Conservation (phyloP, 495 filamentous ascomycete species). For the Amorphotheca resinae region DNA sequence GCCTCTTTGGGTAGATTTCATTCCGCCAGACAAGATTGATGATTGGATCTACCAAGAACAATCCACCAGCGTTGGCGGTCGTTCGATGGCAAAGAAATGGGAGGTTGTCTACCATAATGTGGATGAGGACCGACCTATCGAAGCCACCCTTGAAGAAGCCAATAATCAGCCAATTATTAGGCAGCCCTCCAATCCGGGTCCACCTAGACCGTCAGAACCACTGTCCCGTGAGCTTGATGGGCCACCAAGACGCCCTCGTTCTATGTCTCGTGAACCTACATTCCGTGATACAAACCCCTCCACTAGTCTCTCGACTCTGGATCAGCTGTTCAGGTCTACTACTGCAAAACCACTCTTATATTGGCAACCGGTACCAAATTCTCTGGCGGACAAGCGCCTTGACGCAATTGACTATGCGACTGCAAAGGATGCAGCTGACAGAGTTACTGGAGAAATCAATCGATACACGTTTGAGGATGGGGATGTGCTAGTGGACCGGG, state of each 20-base stretch:
- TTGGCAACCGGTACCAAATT: constrained; percentile 36
- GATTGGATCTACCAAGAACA: constrained; percentile 68
- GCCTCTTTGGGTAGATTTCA: constrained; percentile 78
- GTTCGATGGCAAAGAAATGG: constrained; percentile 38
- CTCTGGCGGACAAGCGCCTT: constrained; percentile 49
- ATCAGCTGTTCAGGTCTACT: constrained; percentile 18
- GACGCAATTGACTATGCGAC: constrained; percentile 46
- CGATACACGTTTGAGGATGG: constrained; percentile 70
- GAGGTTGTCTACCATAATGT: constrained; percentile 57
- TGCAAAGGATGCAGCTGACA: constrained; percentile 29
- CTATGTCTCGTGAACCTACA: not conserved
- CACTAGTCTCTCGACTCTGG: constrained; percentile 1
- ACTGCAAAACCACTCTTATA: constrained; percentile 25
- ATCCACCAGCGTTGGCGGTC: constrained; percentile 34
- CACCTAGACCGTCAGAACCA: not conserved
- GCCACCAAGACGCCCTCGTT: constrained; percentile 30
- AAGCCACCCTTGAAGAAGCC: constrained; percentile 42
- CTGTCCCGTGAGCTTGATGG: constrained; percentile 24
- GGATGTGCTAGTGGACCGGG: constrained; percentile 59
- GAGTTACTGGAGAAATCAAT: constrained; percentile 49
- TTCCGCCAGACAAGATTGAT: constrained; percentile 59
- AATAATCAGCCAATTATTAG: constrained; percentile 9
- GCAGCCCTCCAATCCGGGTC: constrained; percentile 19
- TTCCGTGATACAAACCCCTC: constrained; percentile 2
- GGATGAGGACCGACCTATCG: constrained; percentile 40